Evolutionary conservation across 2,329 filamentous ascomycete species (phyloP).

Genomic region (Massarina eburnea): DNA sequence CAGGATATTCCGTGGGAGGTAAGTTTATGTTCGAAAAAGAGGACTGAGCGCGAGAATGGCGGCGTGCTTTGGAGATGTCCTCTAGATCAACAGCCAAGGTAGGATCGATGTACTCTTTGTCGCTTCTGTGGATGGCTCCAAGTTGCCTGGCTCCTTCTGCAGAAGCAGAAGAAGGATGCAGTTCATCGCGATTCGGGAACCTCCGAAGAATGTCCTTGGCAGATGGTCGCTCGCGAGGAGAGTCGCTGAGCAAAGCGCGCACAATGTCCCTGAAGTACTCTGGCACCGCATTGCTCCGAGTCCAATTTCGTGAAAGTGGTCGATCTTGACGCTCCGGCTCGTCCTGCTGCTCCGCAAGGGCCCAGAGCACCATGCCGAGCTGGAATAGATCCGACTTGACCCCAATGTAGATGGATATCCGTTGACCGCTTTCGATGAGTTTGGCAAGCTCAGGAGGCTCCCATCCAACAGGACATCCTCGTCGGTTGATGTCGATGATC

Average conservation of each 20-base stretch:
- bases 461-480: slow-evolving; percentile 97
- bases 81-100: slow-evolving; percentile 47
- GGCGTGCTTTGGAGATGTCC: slow-evolving; percentile 42
- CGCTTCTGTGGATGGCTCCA: slow-evolving; percentile 45
- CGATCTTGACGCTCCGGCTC: slow-evolving; percentile 81
- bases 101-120: slow-evolving; percentile 53
- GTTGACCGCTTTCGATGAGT: slow-evolving; percentile 83
- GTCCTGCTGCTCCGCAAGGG: slow-evolving; percentile 81
- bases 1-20: slow-evolving; percentile 48
- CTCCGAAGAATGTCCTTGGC: slow-evolving; percentile 67
- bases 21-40: slow-evolving; percentile 35
- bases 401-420: slow-evolving; percentile 95
- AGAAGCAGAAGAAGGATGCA: slow-evolving; percentile 14
- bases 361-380: slow-evolving; percentile 96
- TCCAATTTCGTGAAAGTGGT: slow-evolving; percentile 54
- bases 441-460: slow-evolving; percentile 88
- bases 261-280: slow-evolving; percentile 78
- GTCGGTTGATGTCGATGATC: slow-evolving; percentile 97
- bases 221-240: slow-evolving; percentile 71
- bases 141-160: slow-evolving; percentile 31
- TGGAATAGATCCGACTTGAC: slow-evolving; percentile 97
- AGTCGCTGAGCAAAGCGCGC: slow-evolving; percentile 72
- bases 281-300: slow-evolving; percentile 59
- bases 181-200: slow-evolving; percentile 30
- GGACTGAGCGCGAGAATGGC: slow-evolving; percentile 27